Evolutionary conservation across 1,139 yeast species (phyloP).

Genomic region (Kurtzmaniella quercitrusa): DNA sequence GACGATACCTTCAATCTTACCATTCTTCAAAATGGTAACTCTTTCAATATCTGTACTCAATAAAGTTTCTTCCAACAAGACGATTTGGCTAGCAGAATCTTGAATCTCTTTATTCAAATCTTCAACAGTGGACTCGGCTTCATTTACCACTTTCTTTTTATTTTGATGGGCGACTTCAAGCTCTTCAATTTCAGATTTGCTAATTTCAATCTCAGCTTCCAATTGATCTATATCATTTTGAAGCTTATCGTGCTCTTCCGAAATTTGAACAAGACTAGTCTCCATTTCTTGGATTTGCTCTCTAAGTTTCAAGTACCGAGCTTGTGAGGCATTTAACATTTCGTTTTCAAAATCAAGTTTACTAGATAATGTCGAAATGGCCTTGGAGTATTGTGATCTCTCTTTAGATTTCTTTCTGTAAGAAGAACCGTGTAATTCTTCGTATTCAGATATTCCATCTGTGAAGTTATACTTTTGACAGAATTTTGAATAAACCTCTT

Average conservation of each 20-base stretch:
- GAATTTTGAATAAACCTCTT: slow-evolving; percentile 47
- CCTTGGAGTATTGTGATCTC: slow-evolving; percentile 55
- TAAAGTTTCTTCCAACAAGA: slow-evolving; percentile 46
- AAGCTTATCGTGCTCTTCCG: slow-evolving; percentile 25
- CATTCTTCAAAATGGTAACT: slow-evolving; percentile 59
- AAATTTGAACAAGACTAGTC: slow-evolving; percentile 23
- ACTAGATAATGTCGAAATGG: slow-evolving; percentile 57
- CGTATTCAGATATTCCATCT: slow-evolving; percentile 60
- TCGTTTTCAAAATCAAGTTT: slow-evolving; percentile 64
- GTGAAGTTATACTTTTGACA: slow-evolving; percentile 50
- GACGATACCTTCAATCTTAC: slow-evolving; percentile 68
- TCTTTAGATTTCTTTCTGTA: slow-evolving; percentile 61
- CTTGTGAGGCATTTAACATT: slow-evolving; percentile 45
- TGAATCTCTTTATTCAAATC: slow-evolving; percentile 31
- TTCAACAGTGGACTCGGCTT: slow-evolving; percentile 28
- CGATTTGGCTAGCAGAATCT: slow-evolving; percentile 26
- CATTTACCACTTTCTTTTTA: slow-evolving; percentile 22
- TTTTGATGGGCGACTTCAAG: slow-evolving; percentile 20
- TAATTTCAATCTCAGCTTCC: slow-evolving; percentile 49
- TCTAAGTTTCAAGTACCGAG: slow-evolving; percentile 38
- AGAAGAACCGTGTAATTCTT: slow-evolving; percentile 59
- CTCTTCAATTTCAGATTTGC: slow-evolving; percentile 31
- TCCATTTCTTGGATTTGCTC: slow-evolving; percentile 31
- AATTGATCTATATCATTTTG: slow-evolving; percentile 38
- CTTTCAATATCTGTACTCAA: slow-evolving; percentile 58